phyloP scores from a whole-genome alignment of 2,329 filamentous ascomycete species.

The Trichoderma sp. region DNA sequence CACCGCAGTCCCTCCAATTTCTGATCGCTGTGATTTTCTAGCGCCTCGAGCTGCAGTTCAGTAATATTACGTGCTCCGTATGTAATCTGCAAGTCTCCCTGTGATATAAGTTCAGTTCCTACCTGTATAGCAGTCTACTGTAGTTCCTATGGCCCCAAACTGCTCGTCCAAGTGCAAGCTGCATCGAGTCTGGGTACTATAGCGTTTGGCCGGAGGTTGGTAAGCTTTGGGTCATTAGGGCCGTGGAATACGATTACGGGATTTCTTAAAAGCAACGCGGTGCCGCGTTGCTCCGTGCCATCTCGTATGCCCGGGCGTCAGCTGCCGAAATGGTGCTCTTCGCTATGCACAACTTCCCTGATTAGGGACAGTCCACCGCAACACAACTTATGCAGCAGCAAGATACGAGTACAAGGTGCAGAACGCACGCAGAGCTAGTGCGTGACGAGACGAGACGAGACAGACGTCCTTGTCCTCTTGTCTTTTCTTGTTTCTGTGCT shows the following conservation, averaged over 20 bases:
- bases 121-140: not conserved
- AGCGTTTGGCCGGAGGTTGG: constrained; percentile 10
- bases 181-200: not conserved
- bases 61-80: not conserved
- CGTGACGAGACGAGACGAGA: not conserved
- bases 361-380: constrained; percentile 2
- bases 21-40: not conserved
- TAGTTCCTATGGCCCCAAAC: not conserved
- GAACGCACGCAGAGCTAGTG: not conserved
- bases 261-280: not conserved
- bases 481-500: not conserved
- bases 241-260: constrained; percentile 19
- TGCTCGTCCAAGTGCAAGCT: not conserved
- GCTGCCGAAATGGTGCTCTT: constrained; percentile 15
- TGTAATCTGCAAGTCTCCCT: not conserved
- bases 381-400: constrained; percentile 6
- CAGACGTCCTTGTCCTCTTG: not conserved
- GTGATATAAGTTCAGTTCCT: not conserved
- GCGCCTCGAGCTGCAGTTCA: not conserved
- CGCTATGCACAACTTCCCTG: constrained; percentile 1
- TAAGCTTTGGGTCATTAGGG: constrained; percentile 14
- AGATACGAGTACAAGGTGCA: not conserved
- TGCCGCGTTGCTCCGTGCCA: constrained; percentile 10
- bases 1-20: constrained; percentile 14
- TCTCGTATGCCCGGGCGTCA: constrained; percentile 18